Base-by-base conservation (phyloP, 805 yeast genomes). In the Saccharomycopsis sp. region DNA sequence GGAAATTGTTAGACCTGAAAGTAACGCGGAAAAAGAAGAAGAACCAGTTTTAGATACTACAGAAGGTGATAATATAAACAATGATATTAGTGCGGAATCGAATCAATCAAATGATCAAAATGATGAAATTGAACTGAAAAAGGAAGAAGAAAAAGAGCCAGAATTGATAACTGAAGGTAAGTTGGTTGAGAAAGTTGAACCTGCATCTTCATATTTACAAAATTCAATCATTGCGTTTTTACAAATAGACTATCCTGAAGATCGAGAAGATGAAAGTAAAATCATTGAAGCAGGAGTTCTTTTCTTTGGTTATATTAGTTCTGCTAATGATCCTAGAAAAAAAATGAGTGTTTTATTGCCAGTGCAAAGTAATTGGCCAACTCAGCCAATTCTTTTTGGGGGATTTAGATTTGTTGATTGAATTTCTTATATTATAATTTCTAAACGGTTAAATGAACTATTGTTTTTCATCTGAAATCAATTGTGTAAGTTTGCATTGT, bases 361-460 rank as follows among this genome's bases (percentile, higher is more conserved):
- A 0, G 80, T 85, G 4, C 96, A 95, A 2, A 94, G 95, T 1
- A 64, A 79, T 31, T 62, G 88, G 19, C 98, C 98, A 0, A 68
- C 76, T 20, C 74, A 77, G 47, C 76, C 82, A 2, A 66, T 85
- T 52, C 57, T 92, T 2, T 61, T 88, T 36, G 94, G 96, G 2
- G 74, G 75, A 30, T 76, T 75, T 51, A 78, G 94, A 49, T 92
- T 85, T 57, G 73, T 78, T 37, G 99, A 92, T 62, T 89, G 60
- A 53, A n/a, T 5, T 14, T 5, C 6, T 6, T 23, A 23, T 10
- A 10, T 6, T 17, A 10, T 12, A 15, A 19, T 9, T 23, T 23
- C 6, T 23, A 31, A 14, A n/a, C 8, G n/a, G 10, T 10, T 8
- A 23, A 23, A 23, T 23, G 10, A 10, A 8, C 10, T 23, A 23